phyloP scores from a whole-genome alignment of 2,329 filamentous ascomycete species.

The Daldinia eschscholtzii region DNA sequence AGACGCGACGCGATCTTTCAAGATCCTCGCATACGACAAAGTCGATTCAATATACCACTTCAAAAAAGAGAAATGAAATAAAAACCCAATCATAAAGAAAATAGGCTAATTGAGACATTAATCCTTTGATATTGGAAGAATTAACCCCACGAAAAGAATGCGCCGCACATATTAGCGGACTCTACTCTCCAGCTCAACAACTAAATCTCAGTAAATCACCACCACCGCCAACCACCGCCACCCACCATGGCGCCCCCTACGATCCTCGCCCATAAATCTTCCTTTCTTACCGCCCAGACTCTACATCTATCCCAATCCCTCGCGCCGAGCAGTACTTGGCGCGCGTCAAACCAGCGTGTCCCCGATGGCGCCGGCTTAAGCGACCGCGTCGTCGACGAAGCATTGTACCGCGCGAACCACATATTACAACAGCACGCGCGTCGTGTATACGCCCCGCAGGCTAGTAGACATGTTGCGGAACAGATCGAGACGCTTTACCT shows the following conservation, averaged over 20 bases:
- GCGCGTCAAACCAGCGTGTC: constrained; percentile 59
- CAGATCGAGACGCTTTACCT: constrained; percentile 77
- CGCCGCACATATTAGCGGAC: background rate
- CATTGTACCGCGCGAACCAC: constrained; percentile 70
- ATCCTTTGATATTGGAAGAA: background rate
- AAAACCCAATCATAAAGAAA: background rate
- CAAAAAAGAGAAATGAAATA: background rate
- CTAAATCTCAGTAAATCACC: background rate
- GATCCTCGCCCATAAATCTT: constrained; percentile 72
- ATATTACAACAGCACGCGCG: constrained; percentile 73
- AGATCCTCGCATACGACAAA: constrained; percentile 34
- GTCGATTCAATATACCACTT: background rate
- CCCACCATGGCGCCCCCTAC: constrained; percentile 61
- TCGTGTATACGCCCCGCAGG: constrained; percentile 75
- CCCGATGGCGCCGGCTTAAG: constrained; percentile 55
- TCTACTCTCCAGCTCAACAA: background rate
- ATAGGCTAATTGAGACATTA: background rate
- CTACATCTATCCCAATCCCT: constrained; percentile 72
- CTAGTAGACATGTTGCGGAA: constrained; percentile 78
- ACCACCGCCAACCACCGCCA: background rate
- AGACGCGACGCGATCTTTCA: constrained; percentile 30
- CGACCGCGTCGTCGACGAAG: constrained; percentile 67
- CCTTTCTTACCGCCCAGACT: constrained; percentile 73
- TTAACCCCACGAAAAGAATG: background rate
- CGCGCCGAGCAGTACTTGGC: constrained; percentile 67